Evolutionary conservation across 31 red algal species (phyloP).

Genomic region (Asparagopsis taxiformis): DNA sequence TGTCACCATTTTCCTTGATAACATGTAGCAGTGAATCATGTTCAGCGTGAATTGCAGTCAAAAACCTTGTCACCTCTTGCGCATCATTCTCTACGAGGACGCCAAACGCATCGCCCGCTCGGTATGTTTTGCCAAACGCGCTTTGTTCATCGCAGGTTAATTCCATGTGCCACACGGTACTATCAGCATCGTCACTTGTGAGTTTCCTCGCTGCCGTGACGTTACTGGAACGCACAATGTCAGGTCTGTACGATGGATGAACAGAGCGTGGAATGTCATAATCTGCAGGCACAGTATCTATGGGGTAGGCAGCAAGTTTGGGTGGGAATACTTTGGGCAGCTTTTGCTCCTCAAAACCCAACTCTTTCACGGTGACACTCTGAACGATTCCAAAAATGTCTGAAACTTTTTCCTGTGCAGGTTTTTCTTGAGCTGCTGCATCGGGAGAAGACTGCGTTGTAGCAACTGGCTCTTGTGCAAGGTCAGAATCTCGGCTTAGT

Average conservation of each 20-base stretch:
- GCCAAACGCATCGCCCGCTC: slow-evolving; percentile 90
- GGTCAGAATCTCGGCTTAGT: background rate
- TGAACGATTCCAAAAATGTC: slow-evolving; percentile 20
- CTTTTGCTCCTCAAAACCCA: slow-evolving; percentile 50
- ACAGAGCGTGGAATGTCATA: slow-evolving; percentile 1
- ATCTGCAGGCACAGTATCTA: slow-evolving; percentile 1
- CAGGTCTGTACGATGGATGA: slow-evolving; percentile 33
- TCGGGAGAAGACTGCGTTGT: background rate
- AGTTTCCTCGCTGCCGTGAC: slow-evolving; percentile 50
- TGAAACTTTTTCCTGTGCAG: background rate
- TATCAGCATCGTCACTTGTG: slow-evolving; percentile 50
- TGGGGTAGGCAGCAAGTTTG: slow-evolving; percentile 15
- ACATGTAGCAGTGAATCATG: slow-evolving; percentile 18
- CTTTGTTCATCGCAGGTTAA: slow-evolving; percentile 35
- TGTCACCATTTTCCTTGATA: slow-evolving; percentile 26
- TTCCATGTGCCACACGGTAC: slow-evolving; percentile 77
- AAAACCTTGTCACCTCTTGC: slow-evolving; percentile 64
- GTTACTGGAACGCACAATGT: slow-evolving; percentile 21
- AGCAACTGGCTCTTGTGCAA: background rate
- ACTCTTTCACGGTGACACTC: slow-evolving; percentile 39
- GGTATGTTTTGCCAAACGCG: slow-evolving; percentile 43
- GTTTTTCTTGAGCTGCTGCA: slow-evolving; percentile 14
- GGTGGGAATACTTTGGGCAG: slow-evolving; percentile 52
- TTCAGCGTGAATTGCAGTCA: slow-evolving; percentile 24
- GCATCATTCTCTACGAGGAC: slow-evolving; percentile 74